These are phyloP conservation scores for Penicillium coffeae DNA, from an alignment of 495 filamentous ascomycete species.

Conservation along the genomic window DNA sequence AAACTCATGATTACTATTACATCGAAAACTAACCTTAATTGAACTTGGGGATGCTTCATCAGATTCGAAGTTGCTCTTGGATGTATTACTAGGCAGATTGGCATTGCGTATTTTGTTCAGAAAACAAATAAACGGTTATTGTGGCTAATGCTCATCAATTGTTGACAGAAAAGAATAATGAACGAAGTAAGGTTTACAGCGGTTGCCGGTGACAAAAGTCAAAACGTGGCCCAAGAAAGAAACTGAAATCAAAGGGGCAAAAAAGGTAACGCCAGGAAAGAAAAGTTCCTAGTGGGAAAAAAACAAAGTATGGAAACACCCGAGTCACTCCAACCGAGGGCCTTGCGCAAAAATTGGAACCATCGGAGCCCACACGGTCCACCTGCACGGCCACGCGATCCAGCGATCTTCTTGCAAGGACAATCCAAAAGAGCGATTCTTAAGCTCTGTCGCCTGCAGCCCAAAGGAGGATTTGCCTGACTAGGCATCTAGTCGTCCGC, in stretches of 20 bases:
- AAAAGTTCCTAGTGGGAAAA: not conserved
- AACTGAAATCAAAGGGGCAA: constrained; percentile 1
- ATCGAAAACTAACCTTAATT: too few species aligned
- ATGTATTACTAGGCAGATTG: too few species aligned
- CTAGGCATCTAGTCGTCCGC: constrained; percentile 25
- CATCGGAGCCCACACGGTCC: constrained; percentile 15
- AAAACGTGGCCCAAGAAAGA: not conserved
- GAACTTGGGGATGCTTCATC: too few species aligned
- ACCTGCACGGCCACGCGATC: constrained; percentile 17
- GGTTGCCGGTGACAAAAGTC: too few species aligned
- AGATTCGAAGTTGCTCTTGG: too few species aligned
- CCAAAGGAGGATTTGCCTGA: constrained; percentile 23
- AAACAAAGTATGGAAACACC: constrained; percentile 1
- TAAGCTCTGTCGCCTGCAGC: constrained; percentile 27
- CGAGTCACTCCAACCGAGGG: constrained; percentile 10
- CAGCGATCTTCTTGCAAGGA: constrained; percentile 19
- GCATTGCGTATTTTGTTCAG: too few species aligned
- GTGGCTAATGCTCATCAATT: too few species aligned
- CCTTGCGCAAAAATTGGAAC: constrained; percentile 14
- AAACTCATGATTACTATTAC: too few species aligned
- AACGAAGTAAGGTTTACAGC: too few species aligned
- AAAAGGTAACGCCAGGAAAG: not conserved
- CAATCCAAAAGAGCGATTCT: constrained; percentile 19
- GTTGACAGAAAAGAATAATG: too few species aligned
- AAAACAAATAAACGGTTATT: too few species aligned